phyloP scores from a whole-genome alignment of 352 stramenopile genomes.

The Globisporangium paroecandrum region DNA sequence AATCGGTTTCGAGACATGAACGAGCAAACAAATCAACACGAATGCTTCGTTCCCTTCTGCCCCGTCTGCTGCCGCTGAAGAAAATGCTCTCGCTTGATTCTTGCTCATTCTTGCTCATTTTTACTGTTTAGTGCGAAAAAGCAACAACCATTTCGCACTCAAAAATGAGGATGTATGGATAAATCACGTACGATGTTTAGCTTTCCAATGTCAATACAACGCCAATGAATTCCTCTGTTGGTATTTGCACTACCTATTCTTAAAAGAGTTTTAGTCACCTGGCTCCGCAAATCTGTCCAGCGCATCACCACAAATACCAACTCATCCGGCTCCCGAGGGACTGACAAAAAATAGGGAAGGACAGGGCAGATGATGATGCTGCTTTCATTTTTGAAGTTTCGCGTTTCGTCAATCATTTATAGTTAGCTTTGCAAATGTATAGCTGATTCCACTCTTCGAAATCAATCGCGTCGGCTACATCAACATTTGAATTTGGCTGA shows the following conservation, averaged over 20 bases:
- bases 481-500: not conserved
- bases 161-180: too few relatives aligned
- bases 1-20: conserved; percentile 7
- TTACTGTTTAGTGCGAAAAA: too few relatives aligned
- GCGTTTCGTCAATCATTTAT: not conserved
- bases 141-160: too few relatives aligned
- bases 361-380: not conserved
- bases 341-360: not conserved
- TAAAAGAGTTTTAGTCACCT: not conserved
- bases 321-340: not conserved
- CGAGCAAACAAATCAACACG: not conserved
- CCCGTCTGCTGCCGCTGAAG: conserved; percentile 6
- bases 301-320: not conserved
- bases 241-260: too few relatives aligned
- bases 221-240: too few relatives aligned
- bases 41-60: not conserved
- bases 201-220: too few relatives aligned
- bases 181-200: too few relatives aligned
- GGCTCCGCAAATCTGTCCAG: not conserved
- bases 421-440: not conserved
- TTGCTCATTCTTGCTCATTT: too few relatives aligned
- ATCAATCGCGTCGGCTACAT: not conserved
- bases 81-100: not conserved
- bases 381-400: not conserved
- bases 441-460: not conserved